phyloP scores from a whole-genome alignment of 441 rosid species.

The Corymbia citriodora region DNA sequence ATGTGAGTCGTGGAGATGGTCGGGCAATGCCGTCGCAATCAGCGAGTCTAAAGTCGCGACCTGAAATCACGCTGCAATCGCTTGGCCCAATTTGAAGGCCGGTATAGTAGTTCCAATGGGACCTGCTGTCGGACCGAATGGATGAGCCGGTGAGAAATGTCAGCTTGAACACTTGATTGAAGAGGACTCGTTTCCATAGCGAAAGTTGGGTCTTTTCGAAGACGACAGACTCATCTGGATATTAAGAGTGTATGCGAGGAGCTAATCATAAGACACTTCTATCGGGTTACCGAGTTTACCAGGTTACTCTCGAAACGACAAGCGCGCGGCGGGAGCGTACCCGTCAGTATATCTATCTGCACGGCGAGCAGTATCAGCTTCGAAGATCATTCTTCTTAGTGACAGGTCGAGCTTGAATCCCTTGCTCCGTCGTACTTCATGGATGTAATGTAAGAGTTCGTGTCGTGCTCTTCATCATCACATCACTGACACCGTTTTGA shows the following conservation, averaged over 20 bases:
- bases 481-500: neutral
- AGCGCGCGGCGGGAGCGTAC: neutral
- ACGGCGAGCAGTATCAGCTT: neutral
- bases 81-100: neutral
- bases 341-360: neutral
- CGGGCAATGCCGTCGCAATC: neutral
- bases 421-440: neutral
- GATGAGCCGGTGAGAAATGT: neutral
- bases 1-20: neutral
- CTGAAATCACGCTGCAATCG: neutral
- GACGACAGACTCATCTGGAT: neutral
- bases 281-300: neutral
- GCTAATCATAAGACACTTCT: neutral
- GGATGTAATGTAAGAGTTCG: neutral
- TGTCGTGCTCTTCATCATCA: neutral
- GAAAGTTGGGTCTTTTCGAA: neutral
- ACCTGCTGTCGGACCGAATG: neutral
- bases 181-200: neutral
- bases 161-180: neutral
- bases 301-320: neutral
- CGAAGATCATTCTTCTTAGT: neutral
- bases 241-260: neutral
- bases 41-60: neutral
- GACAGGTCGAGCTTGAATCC: neutral
- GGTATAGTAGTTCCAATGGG: neutral